Percentiles rank a stretch among this genome's conserved stretches.
These are phyloP conservation scores for Cladophialophora psammophila DNA, from an alignment of 2,329 filamentous ascomycete species.

Conservation along the genomic window DNA sequence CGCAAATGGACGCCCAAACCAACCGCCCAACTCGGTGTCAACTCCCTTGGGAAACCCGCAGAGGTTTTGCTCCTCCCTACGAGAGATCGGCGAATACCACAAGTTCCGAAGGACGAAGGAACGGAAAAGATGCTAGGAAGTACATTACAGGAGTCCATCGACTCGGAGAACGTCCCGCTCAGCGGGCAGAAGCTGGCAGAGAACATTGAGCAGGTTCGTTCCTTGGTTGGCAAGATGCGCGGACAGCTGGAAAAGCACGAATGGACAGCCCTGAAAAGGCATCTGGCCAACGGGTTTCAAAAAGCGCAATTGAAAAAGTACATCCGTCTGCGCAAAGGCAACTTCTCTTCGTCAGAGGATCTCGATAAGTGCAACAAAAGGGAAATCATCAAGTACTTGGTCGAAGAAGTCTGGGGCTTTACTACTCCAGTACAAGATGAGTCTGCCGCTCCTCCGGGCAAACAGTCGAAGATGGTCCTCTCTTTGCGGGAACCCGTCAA, in stretches of 20 bases:
- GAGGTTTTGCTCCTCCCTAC: slow-evolving; percentile 48
- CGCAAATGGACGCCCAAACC: slow-evolving; percentile 33
- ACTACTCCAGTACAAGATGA: slow-evolving; percentile 18
- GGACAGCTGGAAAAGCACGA: slow-evolving; percentile 30
- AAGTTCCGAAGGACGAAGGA: slow-evolving; percentile 21
- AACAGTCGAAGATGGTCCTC: slow-evolving; percentile 9
- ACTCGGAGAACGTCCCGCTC: slow-evolving; percentile 34
- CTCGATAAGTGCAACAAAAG: slow-evolving; percentile 15
- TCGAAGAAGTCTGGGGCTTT: slow-evolving; percentile 34
- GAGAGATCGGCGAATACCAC: slow-evolving; percentile 36
- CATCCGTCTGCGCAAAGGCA: slow-evolving; percentile 14
- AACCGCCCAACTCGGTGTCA: slow-evolving; percentile 44
- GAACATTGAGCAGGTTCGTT: slow-evolving; percentile 35
- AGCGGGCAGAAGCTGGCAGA: slow-evolving; percentile 26
- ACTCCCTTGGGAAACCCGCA: slow-evolving; percentile 48
- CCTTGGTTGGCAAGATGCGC: slow-evolving; percentile 26
- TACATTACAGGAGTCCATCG: slow-evolving; percentile 33
- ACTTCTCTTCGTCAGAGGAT: not conserved
- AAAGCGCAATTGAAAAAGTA: slow-evolving; percentile 28
- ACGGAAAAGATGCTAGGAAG: slow-evolving; percentile 7
- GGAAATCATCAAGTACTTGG: slow-evolving; percentile 24
- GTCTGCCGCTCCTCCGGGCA: not conserved
- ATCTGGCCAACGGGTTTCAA: slow-evolving; percentile 26
- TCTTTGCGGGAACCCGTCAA: slow-evolving; percentile 21
- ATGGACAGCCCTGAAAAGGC: slow-evolving; percentile 23